phyloP scores from a whole-genome alignment of 1,284 basidiomycete genomes.

The Coniferiporia sulphurascens region DNA sequence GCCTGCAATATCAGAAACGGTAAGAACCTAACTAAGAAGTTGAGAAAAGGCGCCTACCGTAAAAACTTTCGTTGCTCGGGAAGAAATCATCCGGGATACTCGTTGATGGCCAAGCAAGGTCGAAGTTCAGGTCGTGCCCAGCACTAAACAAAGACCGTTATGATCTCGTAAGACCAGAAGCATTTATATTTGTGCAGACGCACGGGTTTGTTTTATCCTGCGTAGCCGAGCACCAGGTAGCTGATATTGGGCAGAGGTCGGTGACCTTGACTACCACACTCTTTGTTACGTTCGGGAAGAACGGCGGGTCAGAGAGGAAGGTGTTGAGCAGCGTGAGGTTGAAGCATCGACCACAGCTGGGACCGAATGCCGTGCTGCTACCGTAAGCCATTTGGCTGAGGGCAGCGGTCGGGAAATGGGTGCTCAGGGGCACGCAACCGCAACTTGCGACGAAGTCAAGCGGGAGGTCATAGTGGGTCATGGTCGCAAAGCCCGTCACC shows the following conservation, averaged over 20 bases:
- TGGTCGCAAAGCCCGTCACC: constrained; percentile 37
- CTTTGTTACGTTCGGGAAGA: constrained; percentile 55
- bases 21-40: neutral
- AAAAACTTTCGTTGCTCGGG: constrained; percentile 57
- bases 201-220: constrained; percentile 53
- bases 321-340: constrained; percentile 68
- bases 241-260: constrained; percentile 62
- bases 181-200: constrained; percentile 25
- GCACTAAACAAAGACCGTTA: constrained; percentile 36
- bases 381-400: constrained; percentile 74
- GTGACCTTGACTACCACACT: constrained; percentile 69
- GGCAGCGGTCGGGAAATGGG: constrained; percentile 71
- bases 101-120: constrained; percentile 68
- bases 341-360: constrained; percentile 72
- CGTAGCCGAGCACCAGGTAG: constrained; percentile 65
- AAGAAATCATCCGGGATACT: constrained; percentile 68
- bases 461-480: constrained; percentile 63
- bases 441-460: constrained; percentile 50
- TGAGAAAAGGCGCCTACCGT: constrained; percentile 38
- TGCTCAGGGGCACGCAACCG: constrained; percentile 65
- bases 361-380: constrained; percentile 66
- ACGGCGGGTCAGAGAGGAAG: constrained; percentile 60
- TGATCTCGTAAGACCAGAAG: neutral
- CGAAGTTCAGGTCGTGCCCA: constrained; percentile 67
- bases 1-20: constrained; percentile 27